Evolutionary conservation across 73 alveolate species (phyloP), one percentile per base, ranked within the genome.

Genomic region (Paramecium caudatum): DNA sequence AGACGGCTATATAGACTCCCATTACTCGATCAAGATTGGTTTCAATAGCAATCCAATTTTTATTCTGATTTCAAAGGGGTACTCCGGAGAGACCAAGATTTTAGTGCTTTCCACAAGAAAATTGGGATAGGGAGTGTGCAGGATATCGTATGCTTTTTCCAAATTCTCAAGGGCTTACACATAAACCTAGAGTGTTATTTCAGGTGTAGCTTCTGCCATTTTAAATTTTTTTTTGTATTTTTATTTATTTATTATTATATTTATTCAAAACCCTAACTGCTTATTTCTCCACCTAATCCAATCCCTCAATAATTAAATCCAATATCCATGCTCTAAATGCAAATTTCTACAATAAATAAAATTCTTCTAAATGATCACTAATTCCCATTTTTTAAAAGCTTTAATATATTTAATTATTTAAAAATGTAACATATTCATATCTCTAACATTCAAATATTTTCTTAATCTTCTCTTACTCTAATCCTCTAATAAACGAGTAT

Each of bases 161-260:
- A 74, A 74, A 74, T 74, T 37, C 19, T 74, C 69, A 30, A 74
- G 65, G 17, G 88, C 88, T 41, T 37, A 37, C 32, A 30, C 43
- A 21, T 41, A 45, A 15, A 74, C 17, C 47, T 45, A 37, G n/a
- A 74, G 32, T 4, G 47, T 37, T n/a, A 74, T 23, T 21, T 74
- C 88, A 74, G 68, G 88, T 45, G 88, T 74, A 41, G 88, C 88
- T 45, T 74, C 88, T 74, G 62, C 43, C 88, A 74, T 74, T 74
- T 74, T 74, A 41, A 37, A 41, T 74, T 74, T 74, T 70, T 74
- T 74, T 74, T 74, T 37, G 23, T 27, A 27, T 55, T 55, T 55
- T 55, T 55, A 23, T n/a, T n/a, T n/a, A n/a, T 23, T 55, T 55
- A 27, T 27, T 55, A 55, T 55, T 27, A 55, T 55, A 55, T 55